Evolutionary conservation across 2,329 filamentous ascomycete genomes (phyloP).

Genomic region (Akanthomyces muscarius): DNA sequence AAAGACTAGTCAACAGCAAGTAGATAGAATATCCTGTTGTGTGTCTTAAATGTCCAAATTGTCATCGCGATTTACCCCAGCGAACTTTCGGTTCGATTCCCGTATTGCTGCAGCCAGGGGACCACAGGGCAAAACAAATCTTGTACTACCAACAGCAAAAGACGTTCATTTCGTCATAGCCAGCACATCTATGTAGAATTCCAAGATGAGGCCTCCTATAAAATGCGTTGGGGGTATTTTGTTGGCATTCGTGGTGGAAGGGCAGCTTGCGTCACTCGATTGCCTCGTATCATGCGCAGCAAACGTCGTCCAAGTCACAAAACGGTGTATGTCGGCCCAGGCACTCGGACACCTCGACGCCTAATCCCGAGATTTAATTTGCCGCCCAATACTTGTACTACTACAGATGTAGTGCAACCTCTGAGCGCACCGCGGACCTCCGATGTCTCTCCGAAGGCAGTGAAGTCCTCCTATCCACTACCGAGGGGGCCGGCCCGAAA

Average conservation of each 20-base stretch:
- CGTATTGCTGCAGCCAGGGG: too few relatives aligned
- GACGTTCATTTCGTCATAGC: not conserved
- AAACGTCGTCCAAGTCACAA: not conserved
- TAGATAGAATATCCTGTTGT: too few relatives aligned
- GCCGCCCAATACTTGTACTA: not conserved
- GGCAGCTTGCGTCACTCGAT: not conserved
- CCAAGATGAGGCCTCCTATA: fast-evolving
- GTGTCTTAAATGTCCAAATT: too few relatives aligned
- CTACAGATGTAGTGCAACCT: not conserved
- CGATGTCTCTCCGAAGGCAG: not conserved
- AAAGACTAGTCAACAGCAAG: too few relatives aligned
- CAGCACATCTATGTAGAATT: not conserved
- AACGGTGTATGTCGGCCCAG: not conserved
- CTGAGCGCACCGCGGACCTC: not conserved
- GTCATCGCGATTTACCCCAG: too few relatives aligned
- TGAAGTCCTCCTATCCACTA: too few relatives aligned
- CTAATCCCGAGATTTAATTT: not conserved
- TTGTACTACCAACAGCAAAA: not conserved
- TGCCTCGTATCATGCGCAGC: conserved; percentile 6
- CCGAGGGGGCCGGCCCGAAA: too few relatives aligned
- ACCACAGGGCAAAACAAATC: not conserved
- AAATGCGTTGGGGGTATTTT: not conserved
- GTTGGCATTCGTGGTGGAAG: not conserved
- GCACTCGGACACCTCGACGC: not conserved
- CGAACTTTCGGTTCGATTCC: too few relatives aligned